Evolutionary conservation across 1,139 yeast genomes (phyloP), one percentile per base, ranked within the genome.

Genomic region (Hyphopichia khmerensis): DNA sequence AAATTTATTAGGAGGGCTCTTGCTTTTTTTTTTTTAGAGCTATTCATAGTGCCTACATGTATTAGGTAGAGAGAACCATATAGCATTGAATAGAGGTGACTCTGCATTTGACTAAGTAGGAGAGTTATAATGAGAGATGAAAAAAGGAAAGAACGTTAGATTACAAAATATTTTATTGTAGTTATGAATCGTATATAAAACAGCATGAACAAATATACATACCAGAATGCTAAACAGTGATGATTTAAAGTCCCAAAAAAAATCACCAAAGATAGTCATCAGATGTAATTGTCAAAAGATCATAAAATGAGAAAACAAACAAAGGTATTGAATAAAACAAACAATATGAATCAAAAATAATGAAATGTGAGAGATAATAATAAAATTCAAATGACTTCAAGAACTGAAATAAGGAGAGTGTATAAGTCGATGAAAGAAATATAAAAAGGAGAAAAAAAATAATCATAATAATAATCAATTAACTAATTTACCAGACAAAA

Each of bases 401-500:
- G 15, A n/a, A 27, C n/a, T 11, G 15, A 27, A 27, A 27, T 11
- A 7, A 21, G 15, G 7, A 21, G 24, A 21, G 9, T 6, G 24
- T 21, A 21, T 21, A 21, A 21, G 24, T 21, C 24, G 9, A 9
- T 21, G 5, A 21, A 21, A n/a, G n/a, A n/a, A n/a, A n/a, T n/a
- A n/a, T 21, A 21, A 21, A 21, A 21, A 5, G 8, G 8, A 21
- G 8, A 21, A 5, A n/a, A 14, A 21, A 14, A 13, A 21, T 6
- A 21, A 21, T 21, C 24, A 21, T 6, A 8, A 21, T 5, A 6
- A 21, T 21, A 21, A 21, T 5, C 26, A 29, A 11, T 15, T n/a
- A 26, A 26, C 16, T 15, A 14, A 10, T 34, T 29, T 10, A 36
- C 40, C 37, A 45, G 37, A 52, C 43, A 36, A 52, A 52, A 14